A percentile compares a stretch with the other conserved stretches of the same genome.
Conservation (phyloP, 1,139 yeast species). For the Pichia norvegensis region DNA sequence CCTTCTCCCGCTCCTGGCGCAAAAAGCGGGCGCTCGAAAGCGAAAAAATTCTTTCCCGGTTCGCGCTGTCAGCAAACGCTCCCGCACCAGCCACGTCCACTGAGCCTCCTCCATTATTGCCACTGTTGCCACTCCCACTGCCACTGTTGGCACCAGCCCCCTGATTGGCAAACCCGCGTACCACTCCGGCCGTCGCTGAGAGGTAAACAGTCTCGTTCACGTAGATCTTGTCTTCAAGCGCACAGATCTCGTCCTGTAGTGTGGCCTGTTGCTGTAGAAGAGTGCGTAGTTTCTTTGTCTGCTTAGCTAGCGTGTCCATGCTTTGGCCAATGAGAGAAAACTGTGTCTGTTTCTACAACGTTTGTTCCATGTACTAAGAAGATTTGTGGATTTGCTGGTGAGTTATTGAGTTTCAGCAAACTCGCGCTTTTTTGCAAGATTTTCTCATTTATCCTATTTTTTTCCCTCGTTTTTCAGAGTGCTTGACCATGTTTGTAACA, state of each 20-base stretch:
- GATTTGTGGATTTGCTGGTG: not conserved
- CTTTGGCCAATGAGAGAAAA: not conserved
- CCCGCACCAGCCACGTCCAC: not conserved
- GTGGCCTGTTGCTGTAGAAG: not conserved
- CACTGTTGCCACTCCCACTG: not conserved
- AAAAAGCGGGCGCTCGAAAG: not conserved
- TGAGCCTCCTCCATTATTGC: not conserved
- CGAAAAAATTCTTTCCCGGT: not conserved
- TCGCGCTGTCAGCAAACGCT: not conserved
- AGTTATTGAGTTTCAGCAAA: no score
- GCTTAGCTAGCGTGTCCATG: not conserved
- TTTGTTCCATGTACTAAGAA: no score
- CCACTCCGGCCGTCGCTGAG: slow-evolving; percentile 1
- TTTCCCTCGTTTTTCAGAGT: no score
- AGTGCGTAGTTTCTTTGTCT: not conserved
- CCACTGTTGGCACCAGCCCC: not conserved
- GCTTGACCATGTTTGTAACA: no score
- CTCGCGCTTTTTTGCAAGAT: no score
- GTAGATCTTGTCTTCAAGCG: not conserved
- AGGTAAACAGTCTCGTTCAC: not conserved
- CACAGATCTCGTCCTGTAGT: not conserved
- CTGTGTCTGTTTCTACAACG: not conserved
- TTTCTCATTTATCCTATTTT: no score
- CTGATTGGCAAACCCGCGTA: slow-evolving; percentile 2
- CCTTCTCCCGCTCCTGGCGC: not conserved